phyloP scores from a whole-genome alignment of 176 grass and related monocot species.

The Alopecurus myosuroides region DNA sequence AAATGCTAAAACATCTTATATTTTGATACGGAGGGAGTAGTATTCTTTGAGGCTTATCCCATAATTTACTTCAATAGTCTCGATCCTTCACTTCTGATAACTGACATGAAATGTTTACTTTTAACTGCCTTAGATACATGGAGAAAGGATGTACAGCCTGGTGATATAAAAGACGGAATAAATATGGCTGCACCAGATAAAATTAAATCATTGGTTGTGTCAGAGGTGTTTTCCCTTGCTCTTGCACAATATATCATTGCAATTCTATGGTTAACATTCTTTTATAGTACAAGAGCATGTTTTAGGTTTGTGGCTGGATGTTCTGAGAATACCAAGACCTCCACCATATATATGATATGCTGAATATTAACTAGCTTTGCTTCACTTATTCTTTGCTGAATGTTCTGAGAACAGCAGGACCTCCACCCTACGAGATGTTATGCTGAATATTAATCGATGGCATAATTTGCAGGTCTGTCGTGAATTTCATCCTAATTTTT shows the following conservation, averaged over 20 bases:
- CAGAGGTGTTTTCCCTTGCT: conserved; percentile 34
- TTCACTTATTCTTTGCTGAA: too few relatives aligned
- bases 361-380: too few relatives aligned
- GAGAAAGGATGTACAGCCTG: conserved; percentile 74
- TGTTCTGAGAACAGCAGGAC: background rate
- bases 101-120: conserved; percentile 4
- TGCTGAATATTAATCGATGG: conserved; percentile 9
- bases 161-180: conserved; percentile 54
- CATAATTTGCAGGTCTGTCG: conserved; percentile 64
- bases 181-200: conserved; percentile 52
- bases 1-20: too few relatives aligned
- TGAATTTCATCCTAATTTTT: conserved; percentile 95
- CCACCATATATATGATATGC: background rate
- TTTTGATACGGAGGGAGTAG: too few relatives aligned
- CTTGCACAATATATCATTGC: background rate
- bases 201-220: conserved; percentile 59
- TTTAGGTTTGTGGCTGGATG: background rate
- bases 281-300: background rate
- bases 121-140: conserved; percentile 66
- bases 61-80: background rate
- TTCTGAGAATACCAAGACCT: background rate
- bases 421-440: background rate
- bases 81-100: background rate
- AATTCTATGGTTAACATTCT: background rate
- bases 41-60: background rate